These are phyloP conservation scores for Tolypocladium album DNA, from an alignment of 2,329 filamentous ascomycete species.

Conservation along the genomic window DNA sequence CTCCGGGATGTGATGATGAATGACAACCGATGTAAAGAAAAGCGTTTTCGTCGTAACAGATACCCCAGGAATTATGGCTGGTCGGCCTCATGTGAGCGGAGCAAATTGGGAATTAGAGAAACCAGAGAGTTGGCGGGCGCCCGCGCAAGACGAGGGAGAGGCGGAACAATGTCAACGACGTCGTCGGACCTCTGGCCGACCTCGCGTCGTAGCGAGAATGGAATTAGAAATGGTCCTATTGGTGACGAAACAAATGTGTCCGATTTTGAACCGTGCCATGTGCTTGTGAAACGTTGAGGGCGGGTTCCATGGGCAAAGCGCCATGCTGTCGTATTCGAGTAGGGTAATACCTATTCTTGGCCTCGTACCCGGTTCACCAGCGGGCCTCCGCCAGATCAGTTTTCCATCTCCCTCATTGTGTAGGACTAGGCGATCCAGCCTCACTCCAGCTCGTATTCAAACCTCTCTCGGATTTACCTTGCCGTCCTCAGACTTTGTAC, in stretches of 20 bases:
- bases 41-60: slow-evolving; percentile 5
- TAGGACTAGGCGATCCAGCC: no score
- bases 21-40: neutral
- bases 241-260: neutral
- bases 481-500: no score
- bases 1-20: slow-evolving; percentile 9
- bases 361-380: no score
- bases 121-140: neutral
- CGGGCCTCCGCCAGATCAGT: no score
- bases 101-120: neutral
- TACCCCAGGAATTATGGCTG: slow-evolving; percentile 4
- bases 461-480: no score
- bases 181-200: neutral
- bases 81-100: slow-evolving; percentile 3
- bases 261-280: neutral
- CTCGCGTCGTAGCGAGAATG: neutral
- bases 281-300: neutral
- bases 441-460: no score
- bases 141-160: neutral
- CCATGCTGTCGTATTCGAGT: neutral
- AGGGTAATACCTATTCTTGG: neutral
- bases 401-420: no score
- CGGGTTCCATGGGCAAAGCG: neutral
- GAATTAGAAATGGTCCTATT: neutral
- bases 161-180: neutral